Percentiles rank a stretch among this genome's conserved stretches.
phyloP scores from a whole-genome alignment of 164 flowering plant genomes.

The Dillenia turbinata region DNA sequence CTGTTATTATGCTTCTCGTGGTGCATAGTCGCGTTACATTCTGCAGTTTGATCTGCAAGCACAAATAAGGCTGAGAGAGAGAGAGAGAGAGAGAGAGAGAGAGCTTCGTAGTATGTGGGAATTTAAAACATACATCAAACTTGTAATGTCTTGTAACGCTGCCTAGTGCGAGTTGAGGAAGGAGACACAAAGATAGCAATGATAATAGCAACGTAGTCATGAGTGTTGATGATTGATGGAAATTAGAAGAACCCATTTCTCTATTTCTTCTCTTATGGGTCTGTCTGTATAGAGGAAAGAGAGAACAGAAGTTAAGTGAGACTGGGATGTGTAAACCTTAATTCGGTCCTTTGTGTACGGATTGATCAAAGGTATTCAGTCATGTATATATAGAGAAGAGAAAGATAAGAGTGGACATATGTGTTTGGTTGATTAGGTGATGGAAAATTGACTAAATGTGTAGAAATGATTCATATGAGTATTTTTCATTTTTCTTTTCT shows the following conservation, averaged over 20 bases:
- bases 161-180: conserved; percentile 12
- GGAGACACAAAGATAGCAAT: conserved; percentile 1
- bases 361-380: too few relatives aligned
- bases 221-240: too few relatives aligned
- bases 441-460: neutral
- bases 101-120: neutral
- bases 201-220: neutral
- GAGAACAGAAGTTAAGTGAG: too few relatives aligned
- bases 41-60: conserved; percentile 18
- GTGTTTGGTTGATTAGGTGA: conserved; percentile 14
- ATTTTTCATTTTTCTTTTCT: too few relatives aligned
- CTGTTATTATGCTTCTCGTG: conserved; percentile 24
- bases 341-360: too few relatives aligned
- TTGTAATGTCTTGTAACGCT: conserved; percentile 33
- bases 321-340: too few relatives aligned
- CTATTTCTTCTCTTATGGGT: conserved; percentile 1
- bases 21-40: conserved; percentile 23
- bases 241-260: neutral
- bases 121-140: conserved; percentile 26
- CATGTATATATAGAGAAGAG: too few relatives aligned
- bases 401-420: neutral
- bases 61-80: neutral
- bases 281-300: neutral
- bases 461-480: too few relatives aligned
- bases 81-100: too few relatives aligned